Conservation (phyloP, 805 yeast species). For the Wickerhamiella domercqiae region DNA sequence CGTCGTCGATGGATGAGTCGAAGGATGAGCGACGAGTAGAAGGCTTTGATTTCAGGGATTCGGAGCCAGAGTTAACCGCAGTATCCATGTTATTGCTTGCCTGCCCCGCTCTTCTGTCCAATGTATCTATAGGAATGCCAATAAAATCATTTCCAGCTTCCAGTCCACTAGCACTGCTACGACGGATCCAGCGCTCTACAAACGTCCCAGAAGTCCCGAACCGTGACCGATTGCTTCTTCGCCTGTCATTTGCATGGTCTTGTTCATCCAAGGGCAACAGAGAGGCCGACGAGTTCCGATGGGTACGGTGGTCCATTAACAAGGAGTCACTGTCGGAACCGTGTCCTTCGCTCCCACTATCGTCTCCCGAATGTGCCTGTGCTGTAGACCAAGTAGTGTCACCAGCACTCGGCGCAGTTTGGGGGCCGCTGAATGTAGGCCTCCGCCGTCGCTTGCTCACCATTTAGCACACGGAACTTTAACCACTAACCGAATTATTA, state of each 20-base stretch:
- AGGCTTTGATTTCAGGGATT: conserved; percentile 37
- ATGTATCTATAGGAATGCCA: conserved; percentile 15
- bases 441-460: conserved; percentile 11
- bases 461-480: too few relatives aligned
- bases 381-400: background rate
- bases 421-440: conserved; percentile 12
- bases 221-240: conserved; percentile 6
- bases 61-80: conserved; percentile 7
- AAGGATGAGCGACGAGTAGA: conserved; percentile 40
- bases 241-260: background rate
- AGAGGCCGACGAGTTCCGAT: background rate
- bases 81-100: background rate
- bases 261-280: too few relatives aligned
- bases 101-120: background rate
- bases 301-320: background rate
- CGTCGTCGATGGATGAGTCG: conserved; percentile 75
- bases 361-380: background rate
- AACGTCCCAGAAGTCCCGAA: conserved; percentile 7
- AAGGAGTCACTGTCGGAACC: background rate
- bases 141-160: conserved; percentile 12
- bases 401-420: background rate
- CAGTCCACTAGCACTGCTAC: conserved; percentile 7
- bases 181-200: conserved; percentile 19
- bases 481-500: too few relatives aligned
- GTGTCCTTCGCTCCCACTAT: background rate